phyloP scores from a whole-genome alignment of 2,329 filamentous ascomycete species.

The Cladophialophora immunda region DNA sequence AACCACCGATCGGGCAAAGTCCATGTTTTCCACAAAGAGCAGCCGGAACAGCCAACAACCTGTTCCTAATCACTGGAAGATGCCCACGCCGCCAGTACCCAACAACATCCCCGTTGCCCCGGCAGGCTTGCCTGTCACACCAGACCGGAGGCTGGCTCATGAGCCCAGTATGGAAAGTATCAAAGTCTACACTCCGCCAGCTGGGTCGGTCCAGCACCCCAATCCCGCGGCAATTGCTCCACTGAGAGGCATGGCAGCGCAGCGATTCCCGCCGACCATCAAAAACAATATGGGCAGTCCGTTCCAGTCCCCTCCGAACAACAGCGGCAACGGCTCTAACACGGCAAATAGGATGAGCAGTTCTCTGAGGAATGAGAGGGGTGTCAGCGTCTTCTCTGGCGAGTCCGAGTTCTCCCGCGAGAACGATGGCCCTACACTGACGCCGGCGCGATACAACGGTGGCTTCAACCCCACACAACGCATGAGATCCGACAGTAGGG shows the following conservation, averaged over 20 bases:
- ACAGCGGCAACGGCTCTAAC: slow-evolving; percentile 4
- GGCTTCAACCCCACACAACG: slow-evolving; percentile 27
- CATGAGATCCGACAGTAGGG: slow-evolving; percentile 10
- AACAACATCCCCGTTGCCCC: slow-evolving; percentile 33
- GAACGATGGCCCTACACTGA: slow-evolving; percentile 28
- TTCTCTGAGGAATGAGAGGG: slow-evolving; percentile 25
- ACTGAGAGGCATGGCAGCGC: slow-evolving; percentile 36
- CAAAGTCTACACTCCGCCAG: slow-evolving; percentile 55
- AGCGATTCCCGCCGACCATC: slow-evolving; percentile 24
- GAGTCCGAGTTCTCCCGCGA: slow-evolving; percentile 23
- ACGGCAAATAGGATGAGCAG: slow-evolving; percentile 20
- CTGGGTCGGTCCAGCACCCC: slow-evolving; percentile 41
- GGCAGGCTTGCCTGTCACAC: slow-evolving; percentile 42
- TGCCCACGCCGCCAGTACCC: slow-evolving; percentile 39
- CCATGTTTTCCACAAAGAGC: slow-evolving; percentile 40
- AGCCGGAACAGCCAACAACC: slow-evolving; percentile 23
- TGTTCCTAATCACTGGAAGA: slow-evolving; percentile 37
- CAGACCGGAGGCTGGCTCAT: slow-evolving; percentile 38
- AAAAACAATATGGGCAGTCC: slow-evolving; percentile 36
- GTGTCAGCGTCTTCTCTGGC: slow-evolving; percentile 30
- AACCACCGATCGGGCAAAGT: slow-evolving; percentile 45
- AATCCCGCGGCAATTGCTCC: slow-evolving; percentile 36
- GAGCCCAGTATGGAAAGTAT: slow-evolving; percentile 55
- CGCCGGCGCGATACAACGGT: slow-evolving; percentile 36
- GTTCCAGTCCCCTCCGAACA: slow-evolving; percentile 38